Evolutionary conservation across 768 basidiomycete genomes (phyloP), one percentile per base, ranked within the genome.

Genomic region (Lentinula detonsa): DNA sequence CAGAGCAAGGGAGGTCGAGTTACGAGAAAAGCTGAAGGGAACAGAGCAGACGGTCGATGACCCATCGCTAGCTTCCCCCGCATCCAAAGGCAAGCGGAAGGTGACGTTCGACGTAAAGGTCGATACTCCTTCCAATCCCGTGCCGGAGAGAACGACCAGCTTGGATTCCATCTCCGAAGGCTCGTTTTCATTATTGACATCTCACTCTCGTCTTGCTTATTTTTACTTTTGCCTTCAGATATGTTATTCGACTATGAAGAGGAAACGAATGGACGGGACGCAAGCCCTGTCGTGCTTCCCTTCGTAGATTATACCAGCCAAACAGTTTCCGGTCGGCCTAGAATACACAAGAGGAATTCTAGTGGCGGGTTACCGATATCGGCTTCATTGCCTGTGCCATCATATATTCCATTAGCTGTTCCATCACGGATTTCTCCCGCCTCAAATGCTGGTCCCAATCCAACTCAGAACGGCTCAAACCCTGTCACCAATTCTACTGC

Each of bases 171-270:
- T 39, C 2, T 49, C 64, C 13, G 75, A 76, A 67, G 79, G 80
- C 77, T 62, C 61, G 72, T 15, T 42, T 11, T 10, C 10, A 53
- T 46, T 9, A n/a, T 13, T 68, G 16, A 37, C 3, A 39, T 39
- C 37, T 4, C 6, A 2, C 5, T 49, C 34, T 18, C 13, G 23
- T 8, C n/a, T 10, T 52, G 9, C 3, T 15, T 34, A 13, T 43
- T 54, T 5, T 11, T 13, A 43, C 28, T 16, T 45, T 42, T 55
- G 10, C 21, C n/a, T 45, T 21, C 57, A 80, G 81, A 77, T 46
- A 64, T 75, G 61, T 75, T 83, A 60, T 83, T 83, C 59, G 82
- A 84, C 59, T 71, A 83, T 68, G 82, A 83, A 28, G 79, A 76
- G 37, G 76, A 74, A 43, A 63, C 40, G 28, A 69, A 60, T 70